These are phyloP conservation scores for Helotiales sp. DNA, from an alignment of 2,329 filamentous ascomycete species.

Conservation along the genomic window DNA sequence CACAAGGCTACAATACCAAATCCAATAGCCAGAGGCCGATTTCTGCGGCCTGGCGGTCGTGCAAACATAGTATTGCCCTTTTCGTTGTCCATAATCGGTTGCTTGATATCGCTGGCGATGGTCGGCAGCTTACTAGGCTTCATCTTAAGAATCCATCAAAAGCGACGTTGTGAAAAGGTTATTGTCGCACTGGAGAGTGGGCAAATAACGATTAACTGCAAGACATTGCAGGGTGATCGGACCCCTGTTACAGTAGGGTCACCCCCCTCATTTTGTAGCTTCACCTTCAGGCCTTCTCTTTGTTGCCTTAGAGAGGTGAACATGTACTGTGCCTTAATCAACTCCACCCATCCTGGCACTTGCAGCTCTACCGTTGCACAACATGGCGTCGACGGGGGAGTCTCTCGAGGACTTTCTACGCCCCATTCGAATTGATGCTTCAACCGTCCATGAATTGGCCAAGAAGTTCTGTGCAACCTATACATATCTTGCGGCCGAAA, in stretches of 20 bases:
- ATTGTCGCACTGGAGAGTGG: background rate
- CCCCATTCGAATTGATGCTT: slow-evolving; percentile 50
- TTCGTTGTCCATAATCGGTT: slow-evolving; percentile 18
- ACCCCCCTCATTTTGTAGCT: background rate
- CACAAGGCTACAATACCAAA: slow-evolving; percentile 25
- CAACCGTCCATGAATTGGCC: slow-evolving; percentile 48
- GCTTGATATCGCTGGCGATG: slow-evolving; percentile 13
- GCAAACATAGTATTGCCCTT: slow-evolving; percentile 19
- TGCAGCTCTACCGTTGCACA: background rate
- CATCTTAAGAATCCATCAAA: slow-evolving; percentile 19
- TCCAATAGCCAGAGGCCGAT: slow-evolving; percentile 22
- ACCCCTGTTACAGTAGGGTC: background rate
- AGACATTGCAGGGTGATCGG: background rate
- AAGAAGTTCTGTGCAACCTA: slow-evolving; percentile 49
- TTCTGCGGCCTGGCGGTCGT: slow-evolving; percentile 18
- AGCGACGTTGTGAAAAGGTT: background rate
- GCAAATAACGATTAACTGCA: slow-evolving; percentile 14
- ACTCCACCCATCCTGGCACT: background rate
- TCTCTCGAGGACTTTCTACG: slow-evolving; percentile 46
- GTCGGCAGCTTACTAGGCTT: slow-evolving; percentile 9
- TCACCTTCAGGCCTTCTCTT: no score
- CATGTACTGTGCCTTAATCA: background rate
- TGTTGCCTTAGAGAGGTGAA: no score
- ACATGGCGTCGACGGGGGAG: slow-evolving; percentile 19
- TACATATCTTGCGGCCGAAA: slow-evolving; percentile 50